Percentiles rank a stretch among this genome's conserved stretches.
Conservation (phyloP, 352 stramenopile genomes). For the Pythium biforme region DNA sequence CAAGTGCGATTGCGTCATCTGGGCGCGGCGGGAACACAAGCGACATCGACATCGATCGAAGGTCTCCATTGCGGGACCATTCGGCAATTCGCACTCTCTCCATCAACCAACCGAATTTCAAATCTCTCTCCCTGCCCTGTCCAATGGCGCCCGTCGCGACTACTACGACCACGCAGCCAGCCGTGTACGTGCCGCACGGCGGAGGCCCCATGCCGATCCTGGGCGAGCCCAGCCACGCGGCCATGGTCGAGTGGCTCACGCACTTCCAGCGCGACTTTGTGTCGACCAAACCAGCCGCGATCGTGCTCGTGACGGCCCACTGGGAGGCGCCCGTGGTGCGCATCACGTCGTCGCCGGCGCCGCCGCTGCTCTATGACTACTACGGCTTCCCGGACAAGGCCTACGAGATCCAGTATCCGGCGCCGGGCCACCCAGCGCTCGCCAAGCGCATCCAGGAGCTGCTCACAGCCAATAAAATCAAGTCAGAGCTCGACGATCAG, state of each 20-base stretch:
- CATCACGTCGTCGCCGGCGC: slow-evolving; percentile 47
- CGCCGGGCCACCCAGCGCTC: slow-evolving; percentile 23
- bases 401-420: slow-evolving; percentile 86
- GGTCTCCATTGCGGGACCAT: too few relatives aligned
- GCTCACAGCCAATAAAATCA: slow-evolving; percentile 52
- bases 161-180: slow-evolving; percentile 5
- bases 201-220: slow-evolving; percentile 64
- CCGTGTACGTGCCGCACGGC: slow-evolving; percentile 42
- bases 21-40: too few relatives aligned
- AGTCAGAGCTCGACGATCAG: slow-evolving; percentile 42
- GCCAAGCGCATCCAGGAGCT: slow-evolving; percentile 46
- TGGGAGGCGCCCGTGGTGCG: slow-evolving; percentile 55
- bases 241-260: slow-evolving; percentile 43
- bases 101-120: not conserved
- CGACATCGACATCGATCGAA: too few relatives aligned
- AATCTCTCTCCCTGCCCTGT: too few relatives aligned
- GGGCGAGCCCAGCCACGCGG: slow-evolving; percentile 36
- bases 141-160: not conserved
- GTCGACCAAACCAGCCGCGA: slow-evolving; percentile 44
- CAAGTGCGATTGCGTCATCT: not conserved
- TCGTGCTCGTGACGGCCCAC: slow-evolving; percentile 88
- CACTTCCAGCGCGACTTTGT: slow-evolving; percentile 36
- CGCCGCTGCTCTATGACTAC: slow-evolving; percentile 89
- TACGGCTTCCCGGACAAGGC: slow-evolving; percentile 82
- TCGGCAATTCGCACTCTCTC: not conserved